Base-by-base conservation (phyloP, 176 grass and related monocot genomes). In the Pontederia crassipes region DNA sequence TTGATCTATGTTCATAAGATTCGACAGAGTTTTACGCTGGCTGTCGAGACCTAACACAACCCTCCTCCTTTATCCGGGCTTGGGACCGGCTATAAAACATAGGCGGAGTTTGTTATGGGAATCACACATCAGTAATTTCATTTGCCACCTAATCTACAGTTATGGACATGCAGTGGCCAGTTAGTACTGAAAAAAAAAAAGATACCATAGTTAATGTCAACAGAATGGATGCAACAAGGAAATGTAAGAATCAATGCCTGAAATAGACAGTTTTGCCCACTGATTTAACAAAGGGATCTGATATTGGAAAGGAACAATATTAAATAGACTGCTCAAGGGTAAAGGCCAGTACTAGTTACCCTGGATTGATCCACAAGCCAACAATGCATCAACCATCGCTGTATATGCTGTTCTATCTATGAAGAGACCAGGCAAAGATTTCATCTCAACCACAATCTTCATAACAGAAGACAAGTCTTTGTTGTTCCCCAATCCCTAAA, bases 361-460 rank as follows among this genome's bases (percentile, higher is more conserved):
- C 26, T 88, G 77, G 69, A 85, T 86, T 70, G 60, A 86, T 26
- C 77, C 79, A 51, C 81, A 95, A 74, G 77, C 76, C 64, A 95
- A 73, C 64, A 95, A 76, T 62, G 85, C 79, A 86, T 96, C 83
- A 62, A 84, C 48, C 78, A 85, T 96, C 69, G 91, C 77, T 68
- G 91, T 84, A 72, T 90, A 96, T 32, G 81, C 91, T 64, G 70
- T 87, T 77, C 91, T 87, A 82, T 96, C 83, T 13, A 96, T 82
- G 54, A 48, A 78, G 53, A 80, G 15, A 48, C 75, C 54, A 72
- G 83, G 6, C 32, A 40, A 72, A 52, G 78, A 75, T 82, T 96
- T 96, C 86, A 96, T 96, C 77, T 96, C 91, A 48, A 82, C 69
- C 62, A 90, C 91, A 68, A 85, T 80, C 63, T 85, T 90, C 59